phyloP scores from a whole-genome alignment of 2,329 filamentous ascomycete genomes.

The Hirsutella thompsonii region DNA sequence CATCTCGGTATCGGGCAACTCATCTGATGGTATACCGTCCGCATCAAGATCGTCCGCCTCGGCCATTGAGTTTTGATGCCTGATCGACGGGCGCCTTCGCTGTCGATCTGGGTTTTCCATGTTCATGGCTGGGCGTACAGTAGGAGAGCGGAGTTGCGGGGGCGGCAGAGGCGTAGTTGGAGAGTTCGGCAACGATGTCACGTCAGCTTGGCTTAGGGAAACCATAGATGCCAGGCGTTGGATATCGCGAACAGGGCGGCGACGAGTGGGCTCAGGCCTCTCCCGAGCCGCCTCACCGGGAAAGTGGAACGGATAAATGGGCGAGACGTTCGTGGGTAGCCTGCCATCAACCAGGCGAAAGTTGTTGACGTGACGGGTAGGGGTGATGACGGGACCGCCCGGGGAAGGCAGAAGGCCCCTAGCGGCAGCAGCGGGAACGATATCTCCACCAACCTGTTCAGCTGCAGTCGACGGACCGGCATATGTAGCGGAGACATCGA shows the following conservation, averaged over 20 bases:
- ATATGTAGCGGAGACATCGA: constrained; percentile 33
- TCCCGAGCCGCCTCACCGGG: constrained; percentile 51
- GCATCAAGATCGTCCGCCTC: constrained; percentile 78
- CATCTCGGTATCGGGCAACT: constrained; percentile 63
- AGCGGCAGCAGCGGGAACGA: constrained; percentile 5
- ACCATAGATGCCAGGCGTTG: constrained; percentile 79
- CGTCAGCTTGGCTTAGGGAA: constrained; percentile 51
- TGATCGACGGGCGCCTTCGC: constrained; percentile 68
- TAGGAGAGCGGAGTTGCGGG: constrained; percentile 42
- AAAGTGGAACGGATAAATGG: constrained; percentile 42
- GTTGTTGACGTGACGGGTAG: constrained; percentile 34
- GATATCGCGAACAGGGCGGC: constrained; percentile 67
- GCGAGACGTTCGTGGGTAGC: constrained; percentile 33
- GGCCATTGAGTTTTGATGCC: constrained; percentile 81
- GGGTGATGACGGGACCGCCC: constrained; percentile 9
- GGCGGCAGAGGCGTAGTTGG: constrained; percentile 73
- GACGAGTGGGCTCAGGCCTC: no score
- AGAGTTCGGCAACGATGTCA: constrained; percentile 82
- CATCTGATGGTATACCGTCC: constrained; percentile 72
- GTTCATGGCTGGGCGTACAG: constrained; percentile 38
- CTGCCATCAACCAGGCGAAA: constrained; percentile 38
- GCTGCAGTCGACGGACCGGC: constrained; percentile 23
- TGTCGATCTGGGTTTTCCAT: constrained; percentile 40
- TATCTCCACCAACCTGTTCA: constrained; percentile 12
- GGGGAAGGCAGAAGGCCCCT: constrained; percentile 5